A percentile compares a stretch with the other conserved stretches of the same genome.
phyloP scores from a whole-genome alignment of 2,329 filamentous ascomycete species.

The Orbilia brochopaga region DNA sequence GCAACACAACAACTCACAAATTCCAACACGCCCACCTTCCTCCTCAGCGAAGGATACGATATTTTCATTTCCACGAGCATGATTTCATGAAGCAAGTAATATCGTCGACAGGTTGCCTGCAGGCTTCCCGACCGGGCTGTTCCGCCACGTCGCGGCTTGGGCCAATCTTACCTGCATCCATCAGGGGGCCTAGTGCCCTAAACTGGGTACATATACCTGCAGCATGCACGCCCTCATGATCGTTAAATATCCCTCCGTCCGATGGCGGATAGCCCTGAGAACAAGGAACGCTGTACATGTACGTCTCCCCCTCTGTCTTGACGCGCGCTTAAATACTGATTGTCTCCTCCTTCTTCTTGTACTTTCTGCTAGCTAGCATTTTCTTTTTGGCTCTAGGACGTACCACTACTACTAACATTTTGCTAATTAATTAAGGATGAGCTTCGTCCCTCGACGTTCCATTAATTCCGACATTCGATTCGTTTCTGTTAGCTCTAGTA shows the following conservation, averaged over 20 bases:
- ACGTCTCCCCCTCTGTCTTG: background rate
- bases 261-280: background rate
- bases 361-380: background rate
- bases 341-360: background rate
- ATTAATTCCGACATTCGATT: background rate
- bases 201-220: background rate
- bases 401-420: too few relatives aligned
- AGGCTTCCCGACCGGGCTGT: background rate
- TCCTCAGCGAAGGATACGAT: background rate
- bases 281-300: background rate
- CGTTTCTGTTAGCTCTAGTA: too few relatives aligned
- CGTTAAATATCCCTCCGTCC: background rate
- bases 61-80: constrained; percentile 1
- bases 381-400: too few relatives aligned
- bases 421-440: constrained; percentile 6
- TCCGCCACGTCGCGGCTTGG: background rate
- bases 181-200: constrained; percentile 1
- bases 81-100: background rate
- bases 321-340: constrained; percentile 6
- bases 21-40: background rate
- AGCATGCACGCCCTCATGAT: constrained; percentile 1
- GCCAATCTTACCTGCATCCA: constrained; percentile 1
- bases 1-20: constrained; percentile 5
- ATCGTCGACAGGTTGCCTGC: background rate
- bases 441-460: background rate